Evolutionary conservation across 371 early-diverging fungal species (phyloP).

Genomic region (Dichotomocladium elegans): DNA sequence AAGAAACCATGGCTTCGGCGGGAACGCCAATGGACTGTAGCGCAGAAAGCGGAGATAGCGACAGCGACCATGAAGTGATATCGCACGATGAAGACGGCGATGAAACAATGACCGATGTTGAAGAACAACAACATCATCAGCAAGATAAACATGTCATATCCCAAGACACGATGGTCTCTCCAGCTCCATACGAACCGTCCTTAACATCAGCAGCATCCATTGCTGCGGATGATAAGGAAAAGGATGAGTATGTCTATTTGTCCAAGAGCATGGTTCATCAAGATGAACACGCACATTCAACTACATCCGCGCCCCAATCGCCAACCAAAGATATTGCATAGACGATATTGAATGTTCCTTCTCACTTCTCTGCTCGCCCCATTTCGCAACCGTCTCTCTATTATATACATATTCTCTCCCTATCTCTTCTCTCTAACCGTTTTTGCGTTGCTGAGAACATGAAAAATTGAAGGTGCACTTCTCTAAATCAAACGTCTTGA

Average conservation of each 20-base stretch:
- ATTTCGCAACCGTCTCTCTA: no score
- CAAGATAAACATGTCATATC: neutral
- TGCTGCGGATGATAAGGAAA: slow-evolving; percentile 10
- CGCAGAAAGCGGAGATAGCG: slow-evolving; percentile 9
- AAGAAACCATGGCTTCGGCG: slow-evolving; percentile 4
- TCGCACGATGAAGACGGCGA: slow-evolving; percentile 12
- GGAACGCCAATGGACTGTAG: slow-evolving; percentile 24
- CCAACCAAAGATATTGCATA: slow-evolving; percentile 6
- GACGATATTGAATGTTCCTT: neutral
- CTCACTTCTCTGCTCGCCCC: neutral
- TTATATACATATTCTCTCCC: no score
- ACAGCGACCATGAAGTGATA: neutral
- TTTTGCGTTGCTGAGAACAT: no score
- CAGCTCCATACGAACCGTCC: neutral
- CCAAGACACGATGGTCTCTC: neutral
- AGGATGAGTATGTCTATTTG: slow-evolving; percentile 15
- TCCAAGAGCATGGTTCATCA: slow-evolving; percentile 19
- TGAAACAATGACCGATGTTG: slow-evolving; percentile 20
- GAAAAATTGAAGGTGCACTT: neutral
- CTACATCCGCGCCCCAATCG: neutral
- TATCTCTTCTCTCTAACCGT: no score
- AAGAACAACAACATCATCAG: neutral
- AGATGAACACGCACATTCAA: slow-evolving; percentile 4
- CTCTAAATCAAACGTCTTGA: no score
- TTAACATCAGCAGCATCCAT: neutral